Base-by-base conservation (phyloP, 495 filamentous ascomycete species). In the Penicillium cataractarum region DNA sequence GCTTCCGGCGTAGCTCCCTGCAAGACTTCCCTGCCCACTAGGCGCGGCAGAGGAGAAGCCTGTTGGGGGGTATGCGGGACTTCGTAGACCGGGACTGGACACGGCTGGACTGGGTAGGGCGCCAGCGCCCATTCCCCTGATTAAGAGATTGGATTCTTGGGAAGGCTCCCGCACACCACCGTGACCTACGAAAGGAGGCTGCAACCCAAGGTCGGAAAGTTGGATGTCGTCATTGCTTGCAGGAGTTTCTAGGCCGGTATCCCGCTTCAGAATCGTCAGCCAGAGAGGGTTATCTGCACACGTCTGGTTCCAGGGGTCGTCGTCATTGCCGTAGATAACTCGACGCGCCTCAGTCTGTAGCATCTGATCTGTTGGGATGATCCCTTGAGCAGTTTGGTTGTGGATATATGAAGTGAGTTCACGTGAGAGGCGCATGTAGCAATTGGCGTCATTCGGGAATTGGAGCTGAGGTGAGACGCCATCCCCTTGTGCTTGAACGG, bases 281-380 rank as follows among this genome's bases (percentile, higher is more conserved):
- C 87, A 89, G 2, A 81, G 70, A 4, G 77, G 75, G 59, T 92
- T 87, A 64, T 92, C 89, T 7, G 88, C 85, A 22, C 84, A 86
- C 0, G 88, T 91, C 70, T 90, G 88, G 58, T 90, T 90, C 87
- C 87, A 92, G 21, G 80, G 79, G 62, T 91, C 89, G 61, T 91
- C 89, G 58, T 89, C 85, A 49, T 71, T 79, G 19, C 84, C 84
- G 70, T 89, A 90, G 60, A 91, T 84, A 59, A 89, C 83, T 29
- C 83, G 75, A 55, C 89, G 86, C 8, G 81, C 88, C 68, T 89
- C 79, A 19, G 76, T 78, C 72, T 90, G 88, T 35, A 92, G 66
- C 64, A 88, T 84, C 19, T 75, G 74, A 66, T 92, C 88, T 31
- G 80, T 82, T 6, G 86, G 87, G 40, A 83, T 72, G 33, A 80